Evolutionary conservation across 108 stramenopile species (phyloP).

Genomic region (Aurantiochytrium sp.): DNA sequence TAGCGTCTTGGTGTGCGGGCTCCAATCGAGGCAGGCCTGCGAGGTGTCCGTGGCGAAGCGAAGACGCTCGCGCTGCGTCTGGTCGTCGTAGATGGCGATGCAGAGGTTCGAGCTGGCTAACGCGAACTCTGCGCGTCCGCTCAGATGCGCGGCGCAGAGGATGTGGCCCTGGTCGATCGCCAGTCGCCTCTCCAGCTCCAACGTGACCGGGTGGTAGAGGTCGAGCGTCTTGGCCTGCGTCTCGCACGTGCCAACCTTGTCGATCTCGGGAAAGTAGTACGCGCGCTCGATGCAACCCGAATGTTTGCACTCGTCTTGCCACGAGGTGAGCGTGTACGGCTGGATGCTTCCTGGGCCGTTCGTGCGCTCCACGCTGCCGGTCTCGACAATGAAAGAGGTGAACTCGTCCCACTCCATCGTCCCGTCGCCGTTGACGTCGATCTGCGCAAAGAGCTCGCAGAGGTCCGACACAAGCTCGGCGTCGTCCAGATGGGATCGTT

Average conservation of each 20-base stretch:
- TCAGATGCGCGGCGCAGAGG: not conserved
- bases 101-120: not conserved
- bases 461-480: constrained; percentile 33
- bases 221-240: not conserved
- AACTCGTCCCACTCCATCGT: constrained; percentile 54
- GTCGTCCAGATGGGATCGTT: not conserved
- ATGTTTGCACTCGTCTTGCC: constrained; percentile 7
- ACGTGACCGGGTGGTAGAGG: not conserved
- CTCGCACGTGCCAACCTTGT: not conserved
- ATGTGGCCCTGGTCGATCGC: not conserved
- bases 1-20: not conserved
- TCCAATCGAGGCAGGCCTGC: constrained; percentile 15
- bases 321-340: not conserved
- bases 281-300: not conserved
- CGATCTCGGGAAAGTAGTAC: not conserved
- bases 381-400: constrained; percentile 47
- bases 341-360: not conserved
- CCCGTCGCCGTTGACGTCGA: constrained; percentile 50
- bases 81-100: not conserved
- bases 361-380: not conserved
- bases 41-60: not conserved
- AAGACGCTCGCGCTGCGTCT: not conserved
- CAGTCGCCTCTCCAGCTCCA: not conserved
- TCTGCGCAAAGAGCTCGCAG: constrained; percentile 50
- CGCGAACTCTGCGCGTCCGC: not conserved